Base-by-base conservation (phyloP, 768 basidiomycete genomes). In the Arthromyces matolae region DNA sequence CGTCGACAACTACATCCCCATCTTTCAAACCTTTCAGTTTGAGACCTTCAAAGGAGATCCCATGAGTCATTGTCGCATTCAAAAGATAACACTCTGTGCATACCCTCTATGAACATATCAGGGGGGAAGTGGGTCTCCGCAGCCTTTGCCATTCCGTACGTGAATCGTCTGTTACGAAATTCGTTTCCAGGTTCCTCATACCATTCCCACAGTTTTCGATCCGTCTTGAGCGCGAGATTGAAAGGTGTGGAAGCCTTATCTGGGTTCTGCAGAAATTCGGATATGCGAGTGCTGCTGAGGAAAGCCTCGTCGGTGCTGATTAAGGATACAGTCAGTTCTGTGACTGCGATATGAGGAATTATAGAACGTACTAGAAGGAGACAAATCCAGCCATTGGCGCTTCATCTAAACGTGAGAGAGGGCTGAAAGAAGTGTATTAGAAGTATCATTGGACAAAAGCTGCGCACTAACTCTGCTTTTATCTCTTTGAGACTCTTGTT, bases 151-250 rank as follows among this genome's bases (percentile, higher is more conserved):
- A 62, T 51, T 8, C 50, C 67, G 2, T 58, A 54, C 1, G 54
- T 54, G 49, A 70, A 70, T 1, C 67, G 60, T 7, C 55, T 50
- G 13, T 60, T 40, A 4, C 56, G 48, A 27, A 45, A 50, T 42
- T 53, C 61, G 37, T 70, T 70, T 38, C 56, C 60, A 8, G 69
- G 61, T 28, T 62, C 46, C 20, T 67, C 61, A 31, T 57, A 63
- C 64, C 64, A 68, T 10, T 67, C 64, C 56, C 60, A 71, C 36
- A 61, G 44, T 7, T 57, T 54, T 28, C 52, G 42, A 0, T 52
- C 36, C 27, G 58, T 60, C 7, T 62, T 55, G 40, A 55, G 56
- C 4, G 61, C 66, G 6, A 57, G 41, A 38, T 60, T 64, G 54
- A 64, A 62, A 1, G 64, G 48, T 4, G 58, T 46, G 9, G 53